Conservation (phyloP, 352 stramenopile genomes). For the Phytopythium delawarense region DNA sequence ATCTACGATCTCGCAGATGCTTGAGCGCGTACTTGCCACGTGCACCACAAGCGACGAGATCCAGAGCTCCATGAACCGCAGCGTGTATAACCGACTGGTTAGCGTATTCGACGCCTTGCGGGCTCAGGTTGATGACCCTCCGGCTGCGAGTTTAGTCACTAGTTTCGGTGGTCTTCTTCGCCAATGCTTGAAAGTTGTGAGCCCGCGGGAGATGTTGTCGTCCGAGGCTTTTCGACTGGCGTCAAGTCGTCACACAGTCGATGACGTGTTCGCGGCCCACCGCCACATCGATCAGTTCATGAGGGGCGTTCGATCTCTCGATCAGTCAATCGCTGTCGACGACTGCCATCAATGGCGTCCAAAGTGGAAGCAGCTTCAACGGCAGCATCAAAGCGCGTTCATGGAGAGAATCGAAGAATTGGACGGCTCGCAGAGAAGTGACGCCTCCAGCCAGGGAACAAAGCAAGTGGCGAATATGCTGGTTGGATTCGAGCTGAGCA, state of each 20-base stretch:
- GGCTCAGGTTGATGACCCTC: not conserved
- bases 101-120: not conserved
- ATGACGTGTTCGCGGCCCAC: not conserved
- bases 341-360: not conserved
- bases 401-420: not conserved
- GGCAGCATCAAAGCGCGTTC: not conserved
- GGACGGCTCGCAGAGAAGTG: not conserved
- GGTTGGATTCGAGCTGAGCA: slow-evolving; percentile 2
- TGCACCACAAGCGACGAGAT: not conserved
- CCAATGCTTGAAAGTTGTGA: not conserved
- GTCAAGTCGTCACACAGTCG: not conserved
- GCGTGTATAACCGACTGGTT: not conserved
- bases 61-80: not conserved
- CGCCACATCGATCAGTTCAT: not conserved
- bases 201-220: not conserved
- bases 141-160: not conserved
- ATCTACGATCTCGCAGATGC: not conserved
- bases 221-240: not conserved
- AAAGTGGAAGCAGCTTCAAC: not conserved
- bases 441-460: not conserved
- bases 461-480: not conserved
- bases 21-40: not conserved
- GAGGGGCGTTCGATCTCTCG: not conserved
- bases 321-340: no score
- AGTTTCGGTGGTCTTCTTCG: not conserved